These are phyloP conservation scores for Epithemia pelagica DNA, from an alignment of 108 stramenopile genomes.

Conservation along the genomic window DNA sequence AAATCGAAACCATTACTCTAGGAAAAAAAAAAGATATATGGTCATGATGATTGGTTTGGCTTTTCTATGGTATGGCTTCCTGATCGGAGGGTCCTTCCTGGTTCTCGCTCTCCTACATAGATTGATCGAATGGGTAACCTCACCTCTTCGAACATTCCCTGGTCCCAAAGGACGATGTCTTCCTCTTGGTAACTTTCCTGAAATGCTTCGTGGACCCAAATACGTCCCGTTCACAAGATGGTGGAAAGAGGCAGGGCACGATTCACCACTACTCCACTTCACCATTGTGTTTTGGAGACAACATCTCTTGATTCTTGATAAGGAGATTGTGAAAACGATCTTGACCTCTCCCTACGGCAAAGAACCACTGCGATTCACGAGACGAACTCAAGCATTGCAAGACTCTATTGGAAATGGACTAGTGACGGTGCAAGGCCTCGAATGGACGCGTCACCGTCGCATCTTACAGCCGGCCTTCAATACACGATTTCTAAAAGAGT, in stretches of 20 bases:
- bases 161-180: not conserved
- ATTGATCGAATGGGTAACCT: not conserved
- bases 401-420: conserved; percentile 40
- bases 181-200: not conserved
- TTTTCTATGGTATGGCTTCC: not conserved
- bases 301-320: conserved; percentile 33
- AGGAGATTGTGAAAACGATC: conserved; percentile 30
- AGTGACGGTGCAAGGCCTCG: conserved; percentile 43
- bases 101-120: not conserved
- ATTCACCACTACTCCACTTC: conserved; percentile 37
- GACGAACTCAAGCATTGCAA: conserved; percentile 10
- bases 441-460: conserved; percentile 52
- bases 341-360: conserved; percentile 25
- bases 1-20: no score
- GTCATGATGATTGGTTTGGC: no score
- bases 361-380: conserved; percentile 25
- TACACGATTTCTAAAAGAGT: conserved; percentile 25
- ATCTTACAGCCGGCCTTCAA: conserved; percentile 60
- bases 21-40: no score
- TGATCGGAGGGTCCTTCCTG: not conserved
- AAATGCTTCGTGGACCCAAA: not conserved
- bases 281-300: conserved; percentile 29
- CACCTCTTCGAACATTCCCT: not conserved
- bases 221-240: conserved; percentile 12
- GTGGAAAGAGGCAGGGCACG: conserved; percentile 41